Evolutionary conservation across 208 protist genomes (phyloP), one percentile per base, ranked within the genome.

Genomic region (Trypanosoma platydactyli): DNA sequence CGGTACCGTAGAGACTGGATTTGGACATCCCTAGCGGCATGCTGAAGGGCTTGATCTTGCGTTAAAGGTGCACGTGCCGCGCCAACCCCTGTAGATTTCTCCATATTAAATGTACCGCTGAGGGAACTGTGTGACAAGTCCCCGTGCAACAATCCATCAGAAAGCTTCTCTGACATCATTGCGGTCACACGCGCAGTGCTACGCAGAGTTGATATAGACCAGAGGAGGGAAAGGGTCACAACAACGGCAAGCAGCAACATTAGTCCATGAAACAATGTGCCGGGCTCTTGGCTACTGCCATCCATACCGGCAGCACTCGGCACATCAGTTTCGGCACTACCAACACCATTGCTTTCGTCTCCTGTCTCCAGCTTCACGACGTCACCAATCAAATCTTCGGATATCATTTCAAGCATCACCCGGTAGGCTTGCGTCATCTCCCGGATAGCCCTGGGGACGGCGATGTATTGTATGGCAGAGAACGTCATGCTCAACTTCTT

Each of bases 401-500:
- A 64, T 42, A 94, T 87, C 81, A 94, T 87, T 50, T 83, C 66
- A 44, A 94, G 69, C 83, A 94, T 88, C 30, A 79, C n/a, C 60
- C 80, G 76, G 61, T 94, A 94, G 22, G 71, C 88, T 46, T 56
- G 51, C 49, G 84, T 88, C 88, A 94, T 91, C 64, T 94, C 88
- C 12, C 80, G 76, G 24, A 90, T 74, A 18, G 85, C 88, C 35
- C 85, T 79, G 20, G 88, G 83, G 0, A 64, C 63, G 5, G 83
- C 85, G 33, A 94, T 88, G 64, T 81, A 86, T 53, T 88, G 80
- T 61, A 91, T 89, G 0, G 83, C 80, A 1, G 79, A 64, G 56
- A 92, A 90, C 29, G 76, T 56, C 12, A 90, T 76, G 45, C 78
- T 83, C 84, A 94, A 86, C 55, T 91, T 91, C 18, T 77, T 73